phyloP scores from a whole-genome alignment of 2,329 filamentous ascomycete genomes.

The Claviceps sp. region DNA sequence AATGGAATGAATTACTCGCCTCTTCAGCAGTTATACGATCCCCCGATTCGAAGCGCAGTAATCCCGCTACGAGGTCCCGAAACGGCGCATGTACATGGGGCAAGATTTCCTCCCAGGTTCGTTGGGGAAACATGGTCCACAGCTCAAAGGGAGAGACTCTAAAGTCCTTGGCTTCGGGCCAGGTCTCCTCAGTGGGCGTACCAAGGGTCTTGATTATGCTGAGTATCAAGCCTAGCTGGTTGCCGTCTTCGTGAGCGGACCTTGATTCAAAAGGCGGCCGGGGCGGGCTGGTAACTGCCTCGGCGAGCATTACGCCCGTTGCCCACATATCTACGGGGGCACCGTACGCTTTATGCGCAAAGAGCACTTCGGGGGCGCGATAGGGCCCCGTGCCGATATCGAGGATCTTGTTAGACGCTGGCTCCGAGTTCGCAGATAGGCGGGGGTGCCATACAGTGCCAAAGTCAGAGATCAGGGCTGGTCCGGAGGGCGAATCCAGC shows the following conservation, averaged over 20 bases:
- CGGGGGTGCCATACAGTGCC: conserved; percentile 74
- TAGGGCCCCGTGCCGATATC: conserved; percentile 92
- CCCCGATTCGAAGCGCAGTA: conserved; percentile 60
- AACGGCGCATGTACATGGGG: conserved; percentile 43
- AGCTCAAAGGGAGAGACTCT: conserved; percentile 76
- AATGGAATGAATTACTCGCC: conserved; percentile 13
- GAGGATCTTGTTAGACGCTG: conserved; percentile 60
- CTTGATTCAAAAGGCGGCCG: conserved; percentile 72
- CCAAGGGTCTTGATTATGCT: conserved; percentile 89
- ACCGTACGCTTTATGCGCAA: conserved; percentile 65
- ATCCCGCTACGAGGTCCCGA: conserved; percentile 48
- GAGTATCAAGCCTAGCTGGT: conserved; percentile 77
- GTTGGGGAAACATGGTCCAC: conserved; percentile 60
- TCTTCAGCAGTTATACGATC: conserved; percentile 50
- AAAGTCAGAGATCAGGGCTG: conserved; percentile 78
- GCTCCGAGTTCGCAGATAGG: conserved; percentile 47
- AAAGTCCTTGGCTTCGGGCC: conserved; percentile 66
- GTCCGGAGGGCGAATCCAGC: conserved; percentile 50
- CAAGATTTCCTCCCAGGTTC: conserved; percentile 58
- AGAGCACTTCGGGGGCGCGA: conserved; percentile 78
- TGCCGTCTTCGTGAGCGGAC: conserved; percentile 60
- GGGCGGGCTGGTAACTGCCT: conserved; percentile 45
- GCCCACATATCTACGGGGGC: conserved; percentile 78
- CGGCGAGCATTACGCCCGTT: conserved; percentile 70
- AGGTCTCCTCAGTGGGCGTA: conserved; percentile 64